A percentile compares a stretch with the other conserved stretches of the same genome.
Conservation (phyloP, 1,284 basidiomycete species). For the Pascua guehoae region DNA sequence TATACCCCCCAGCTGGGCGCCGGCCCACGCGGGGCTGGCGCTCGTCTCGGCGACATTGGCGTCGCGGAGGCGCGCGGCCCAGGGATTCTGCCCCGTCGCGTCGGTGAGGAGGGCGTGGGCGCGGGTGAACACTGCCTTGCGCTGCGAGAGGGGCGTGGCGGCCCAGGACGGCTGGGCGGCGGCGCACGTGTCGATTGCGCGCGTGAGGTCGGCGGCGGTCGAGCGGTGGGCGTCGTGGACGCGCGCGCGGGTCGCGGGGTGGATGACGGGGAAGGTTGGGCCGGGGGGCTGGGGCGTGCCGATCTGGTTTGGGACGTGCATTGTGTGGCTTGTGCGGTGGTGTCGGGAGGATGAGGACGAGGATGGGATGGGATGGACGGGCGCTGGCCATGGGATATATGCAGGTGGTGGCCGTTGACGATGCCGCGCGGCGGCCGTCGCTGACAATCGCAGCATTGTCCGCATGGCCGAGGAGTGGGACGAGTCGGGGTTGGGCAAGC, state of each 20-base stretch:
- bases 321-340: neutral
- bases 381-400: too few species aligned
- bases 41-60: constrained; percentile 19
- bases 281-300: neutral
- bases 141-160: constrained; percentile 5
- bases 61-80: constrained; percentile 10
- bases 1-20: constrained; percentile 9
- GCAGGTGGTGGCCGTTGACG: too few species aligned
- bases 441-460: too few species aligned
- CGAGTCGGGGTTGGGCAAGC: too few species aligned
- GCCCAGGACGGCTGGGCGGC: constrained; percentile 11
- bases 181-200: constrained; percentile 7
- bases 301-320: constrained; percentile 3
- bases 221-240: constrained; percentile 13
- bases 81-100: constrained; percentile 3
- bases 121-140: constrained; percentile 9
- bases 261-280: constrained; percentile 10
- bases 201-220: constrained; percentile 5
- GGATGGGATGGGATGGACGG: neutral
- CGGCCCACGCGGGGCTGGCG: constrained; percentile 13
- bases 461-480: too few species aligned
- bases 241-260: constrained; percentile 11
- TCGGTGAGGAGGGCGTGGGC: constrained; percentile 16
- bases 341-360: neutral
- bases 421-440: too few species aligned